Conservation (phyloP, 1,284 basidiomycete species). For the Puccinia horiana region DNA sequence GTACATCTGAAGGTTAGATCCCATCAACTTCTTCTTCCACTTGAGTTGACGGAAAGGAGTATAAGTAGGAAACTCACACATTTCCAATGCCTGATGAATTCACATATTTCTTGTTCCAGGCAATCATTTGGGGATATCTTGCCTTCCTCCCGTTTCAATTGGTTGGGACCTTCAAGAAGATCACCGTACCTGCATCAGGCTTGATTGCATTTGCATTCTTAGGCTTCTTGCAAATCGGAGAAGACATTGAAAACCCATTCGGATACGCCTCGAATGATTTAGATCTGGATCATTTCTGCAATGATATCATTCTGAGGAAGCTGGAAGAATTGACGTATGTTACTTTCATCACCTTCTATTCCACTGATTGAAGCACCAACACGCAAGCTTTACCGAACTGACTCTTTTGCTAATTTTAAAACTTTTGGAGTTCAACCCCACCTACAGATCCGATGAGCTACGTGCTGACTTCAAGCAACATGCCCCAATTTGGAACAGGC, state of each 20-base stretch:
- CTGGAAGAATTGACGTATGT: constrained; percentile 29
- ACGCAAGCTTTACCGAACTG: neutral
- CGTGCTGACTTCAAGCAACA: constrained; percentile 18
- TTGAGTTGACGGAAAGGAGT: neutral
- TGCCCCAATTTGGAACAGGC: constrained; percentile 3
- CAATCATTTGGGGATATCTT: constrained; percentile 45
- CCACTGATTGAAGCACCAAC: neutral
- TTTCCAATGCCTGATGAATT: neutral
- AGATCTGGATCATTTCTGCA: constrained; percentile 49
- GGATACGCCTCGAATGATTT: constrained; percentile 48
- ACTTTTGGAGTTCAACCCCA: neutral
- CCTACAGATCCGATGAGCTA: constrained; percentile 19
- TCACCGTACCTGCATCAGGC: constrained; percentile 30
- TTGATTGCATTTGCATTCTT: constrained; percentile 46
- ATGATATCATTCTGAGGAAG: constrained; percentile 42
- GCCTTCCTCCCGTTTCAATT: constrained; percentile 47
- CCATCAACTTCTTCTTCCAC: neutral
- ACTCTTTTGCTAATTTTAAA: neutral
- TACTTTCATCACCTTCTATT: neutral
- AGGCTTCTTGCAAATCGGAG: constrained; percentile 39
- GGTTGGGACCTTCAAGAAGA: constrained; percentile 27
- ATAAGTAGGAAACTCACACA: neutral
- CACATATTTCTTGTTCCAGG: constrained; percentile 9
- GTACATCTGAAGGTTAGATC: constrained; percentile 42
- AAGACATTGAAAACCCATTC: constrained; percentile 50